These are phyloP conservation scores for Poa annua DNA, from an alignment of 176 grass and related monocot species.

Conservation along the genomic window DNA sequence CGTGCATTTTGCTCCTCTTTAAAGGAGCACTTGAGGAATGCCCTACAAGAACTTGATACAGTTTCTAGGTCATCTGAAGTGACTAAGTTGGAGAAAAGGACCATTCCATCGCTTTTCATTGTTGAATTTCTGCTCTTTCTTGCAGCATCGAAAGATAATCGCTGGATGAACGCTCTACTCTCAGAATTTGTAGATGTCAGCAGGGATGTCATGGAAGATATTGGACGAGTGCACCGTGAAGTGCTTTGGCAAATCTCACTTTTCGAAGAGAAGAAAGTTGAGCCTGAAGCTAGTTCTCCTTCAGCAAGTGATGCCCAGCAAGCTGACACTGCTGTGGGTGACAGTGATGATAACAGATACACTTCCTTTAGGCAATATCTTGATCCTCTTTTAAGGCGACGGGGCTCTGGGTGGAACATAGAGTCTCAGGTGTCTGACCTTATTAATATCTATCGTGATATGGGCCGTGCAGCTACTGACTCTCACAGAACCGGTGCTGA, in stretches of 20 bases:
- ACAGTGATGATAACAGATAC: slow-evolving; percentile 77
- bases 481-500: slow-evolving; percentile 64
- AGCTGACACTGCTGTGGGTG: slow-evolving; percentile 44
- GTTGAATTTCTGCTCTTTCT: slow-evolving; percentile 96
- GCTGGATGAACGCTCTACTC: slow-evolving; percentile 93
- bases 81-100: slow-evolving; percentile 50
- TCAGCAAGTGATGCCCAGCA: slow-evolving; percentile 56
- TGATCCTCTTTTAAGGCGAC: slow-evolving; percentile 91
- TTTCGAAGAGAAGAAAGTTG: slow-evolving; percentile 75
- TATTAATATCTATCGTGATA: slow-evolving; percentile 92
- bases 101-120: slow-evolving; percentile 77
- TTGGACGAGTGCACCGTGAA: slow-evolving; percentile 82
- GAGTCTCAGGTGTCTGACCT: slow-evolving; percentile 95
- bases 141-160: slow-evolving; percentile 90
- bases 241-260: slow-evolving; percentile 78
- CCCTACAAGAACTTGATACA: slow-evolving; percentile 68
- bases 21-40: slow-evolving; percentile 79
- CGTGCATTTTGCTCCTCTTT: slow-evolving; percentile 87
- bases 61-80: slow-evolving; percentile 57
- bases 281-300: slow-evolving; percentile 50
- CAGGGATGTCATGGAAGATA: slow-evolving; percentile 87
- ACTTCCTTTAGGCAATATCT: slow-evolving; percentile 95
- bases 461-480: slow-evolving; percentile 74
- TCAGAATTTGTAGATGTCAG: slow-evolving; percentile 87
- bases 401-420: slow-evolving; percentile 80